A percentile compares a stretch with the other conserved stretches of the same genome.
Conservation (phyloP, 2,329 filamentous ascomycete genomes). For the Hypoxylon sp. region DNA sequence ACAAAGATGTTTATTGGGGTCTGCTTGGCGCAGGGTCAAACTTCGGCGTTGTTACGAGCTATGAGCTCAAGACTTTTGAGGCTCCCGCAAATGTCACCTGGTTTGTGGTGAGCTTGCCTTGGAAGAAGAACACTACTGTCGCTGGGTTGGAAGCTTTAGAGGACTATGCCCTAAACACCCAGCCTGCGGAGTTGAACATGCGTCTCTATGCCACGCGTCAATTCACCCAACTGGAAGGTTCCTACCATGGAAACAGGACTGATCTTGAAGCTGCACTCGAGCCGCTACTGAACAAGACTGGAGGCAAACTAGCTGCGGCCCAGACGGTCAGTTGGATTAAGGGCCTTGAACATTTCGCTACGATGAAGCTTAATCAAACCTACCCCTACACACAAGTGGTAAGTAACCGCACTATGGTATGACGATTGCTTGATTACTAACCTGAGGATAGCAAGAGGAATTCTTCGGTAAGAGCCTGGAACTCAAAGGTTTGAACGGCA, state of each 20-base stretch:
- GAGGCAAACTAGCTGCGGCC: slow-evolving; percentile 54
- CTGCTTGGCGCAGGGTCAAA: slow-evolving; percentile 55
- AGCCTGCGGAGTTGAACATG: slow-evolving; percentile 61
- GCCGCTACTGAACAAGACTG: slow-evolving; percentile 56
- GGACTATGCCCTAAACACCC: slow-evolving; percentile 51
- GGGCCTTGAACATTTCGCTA: slow-evolving; percentile 54
- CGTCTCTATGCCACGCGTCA: slow-evolving; percentile 57
- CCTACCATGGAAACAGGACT: slow-evolving; percentile 57
- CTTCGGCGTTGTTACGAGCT: slow-evolving; percentile 53
- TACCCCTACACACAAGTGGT: slow-evolving; percentile 52
- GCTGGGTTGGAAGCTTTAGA: slow-evolving; percentile 65
- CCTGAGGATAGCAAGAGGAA: slow-evolving; percentile 57
- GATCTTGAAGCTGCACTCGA: slow-evolving; percentile 53
- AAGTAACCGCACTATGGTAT: slow-evolving; percentile 29
- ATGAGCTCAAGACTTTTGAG: slow-evolving; percentile 53
- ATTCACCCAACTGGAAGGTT: slow-evolving; percentile 58
- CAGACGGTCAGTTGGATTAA: slow-evolving; percentile 54
- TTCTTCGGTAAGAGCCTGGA: slow-evolving; percentile 62
- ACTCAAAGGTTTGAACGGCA: slow-evolving; percentile 56
- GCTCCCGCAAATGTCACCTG: slow-evolving; percentile 52
- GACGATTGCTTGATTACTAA: slow-evolving; percentile 21
- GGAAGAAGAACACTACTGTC: slow-evolving; percentile 49
- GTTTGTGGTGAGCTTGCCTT: slow-evolving; percentile 51
- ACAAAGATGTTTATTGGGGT: slow-evolving; percentile 56
- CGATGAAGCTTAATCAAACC: slow-evolving; percentile 52